Base-by-base conservation (phyloP, 2,329 filamentous ascomycete genomes). In the Nemania diffusa region DNA sequence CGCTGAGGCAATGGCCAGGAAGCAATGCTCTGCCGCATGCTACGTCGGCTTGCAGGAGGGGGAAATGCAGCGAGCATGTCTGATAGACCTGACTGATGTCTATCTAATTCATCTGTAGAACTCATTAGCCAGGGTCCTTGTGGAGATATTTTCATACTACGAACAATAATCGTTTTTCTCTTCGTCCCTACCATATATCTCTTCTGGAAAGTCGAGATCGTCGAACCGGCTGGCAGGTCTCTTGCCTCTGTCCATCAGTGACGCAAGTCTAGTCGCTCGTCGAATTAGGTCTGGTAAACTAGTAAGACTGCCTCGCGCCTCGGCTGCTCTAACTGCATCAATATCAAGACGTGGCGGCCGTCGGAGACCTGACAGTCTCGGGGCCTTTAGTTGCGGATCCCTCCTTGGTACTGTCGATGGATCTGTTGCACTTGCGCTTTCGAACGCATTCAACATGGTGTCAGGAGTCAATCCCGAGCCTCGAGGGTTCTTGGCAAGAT, bases 251-350 rank as follows among this genome's bases (percentile, higher is more conserved):
- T 98, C 95, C 65, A 99, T 90, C 79, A 97, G 94, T 0, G 92
- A 88, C 17, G 94, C 95, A 42, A 98, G 83, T 71, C 89, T 89
- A 0, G 95, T 98, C 11, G 96, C 96, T 73, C 96, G 88, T 74
- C 89, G 87, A 72, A 99, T 98, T 67, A 99, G 82, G 77, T 98
- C 96, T 0, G 94, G 92, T 66, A 99, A 82, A 79, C 94, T 97
- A 1, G 96, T 98, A 70, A 97, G 84, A 77, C 94, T 97, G 3
- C 93, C 94, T 75, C 96, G 88, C 1, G 91, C 88, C 78, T 97
- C 93, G 17, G 92, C 92, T 58, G 91, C 89, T 71, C 89, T 87
- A 3, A 97, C 92, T 3, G 92, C 92, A 75, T 94, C 90, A 26
- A 97, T 91, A 75, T 97, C 90, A 3, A 97, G 82, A 40, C 87